These are phyloP conservation scores for Zasmidium angulare DNA, from an alignment of 2,329 filamentous ascomycete genomes.

Conservation along the genomic window DNA sequence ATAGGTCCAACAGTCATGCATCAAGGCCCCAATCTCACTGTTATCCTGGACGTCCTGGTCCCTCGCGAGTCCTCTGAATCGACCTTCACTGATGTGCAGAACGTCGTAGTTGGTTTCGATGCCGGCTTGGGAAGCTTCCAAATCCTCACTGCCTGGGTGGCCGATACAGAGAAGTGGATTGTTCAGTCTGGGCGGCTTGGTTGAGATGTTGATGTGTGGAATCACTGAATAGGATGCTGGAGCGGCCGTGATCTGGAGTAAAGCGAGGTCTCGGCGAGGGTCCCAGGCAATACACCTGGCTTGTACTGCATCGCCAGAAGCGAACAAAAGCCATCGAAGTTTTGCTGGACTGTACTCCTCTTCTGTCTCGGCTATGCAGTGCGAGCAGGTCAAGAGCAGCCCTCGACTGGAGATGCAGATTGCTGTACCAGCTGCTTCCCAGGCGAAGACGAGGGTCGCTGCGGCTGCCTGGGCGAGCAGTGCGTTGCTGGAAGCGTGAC, in stretches of 20 bases:
- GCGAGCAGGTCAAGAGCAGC: constrained; percentile 52
- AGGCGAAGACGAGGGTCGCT: constrained; percentile 48
- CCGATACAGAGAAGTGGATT: constrained; percentile 39
- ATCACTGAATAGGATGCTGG: constrained; percentile 25
- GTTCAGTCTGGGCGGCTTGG: constrained; percentile 14
- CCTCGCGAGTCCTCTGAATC: constrained; percentile 41
- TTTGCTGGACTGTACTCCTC: constrained; percentile 35
- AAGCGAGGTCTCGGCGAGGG: constrained; percentile 45
- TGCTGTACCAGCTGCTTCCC: constrained; percentile 53
- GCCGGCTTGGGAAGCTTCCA: constrained; percentile 42
- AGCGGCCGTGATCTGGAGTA: constrained; percentile 43
- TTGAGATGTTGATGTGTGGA: constrained; percentile 17
- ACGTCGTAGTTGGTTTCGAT: constrained; percentile 48
- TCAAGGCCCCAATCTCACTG: constrained; percentile 52
- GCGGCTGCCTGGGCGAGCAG: constrained; percentile 11
- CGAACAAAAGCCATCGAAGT: constrained; percentile 45
- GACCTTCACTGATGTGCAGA: constrained; percentile 48
- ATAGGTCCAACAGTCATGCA: constrained; percentile 58
- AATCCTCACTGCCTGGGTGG: constrained; percentile 45
- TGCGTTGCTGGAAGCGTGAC: neutral
- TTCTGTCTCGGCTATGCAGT: constrained; percentile 49
- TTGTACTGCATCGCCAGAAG: constrained; percentile 41
- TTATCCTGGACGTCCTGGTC: constrained; percentile 51
- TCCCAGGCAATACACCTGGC: constrained; percentile 47
- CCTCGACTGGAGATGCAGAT: constrained; percentile 49